Evolutionary conservation across 495 filamentous ascomycete genomes (phyloP).

Genomic region (Sordaria brevicollis): DNA sequence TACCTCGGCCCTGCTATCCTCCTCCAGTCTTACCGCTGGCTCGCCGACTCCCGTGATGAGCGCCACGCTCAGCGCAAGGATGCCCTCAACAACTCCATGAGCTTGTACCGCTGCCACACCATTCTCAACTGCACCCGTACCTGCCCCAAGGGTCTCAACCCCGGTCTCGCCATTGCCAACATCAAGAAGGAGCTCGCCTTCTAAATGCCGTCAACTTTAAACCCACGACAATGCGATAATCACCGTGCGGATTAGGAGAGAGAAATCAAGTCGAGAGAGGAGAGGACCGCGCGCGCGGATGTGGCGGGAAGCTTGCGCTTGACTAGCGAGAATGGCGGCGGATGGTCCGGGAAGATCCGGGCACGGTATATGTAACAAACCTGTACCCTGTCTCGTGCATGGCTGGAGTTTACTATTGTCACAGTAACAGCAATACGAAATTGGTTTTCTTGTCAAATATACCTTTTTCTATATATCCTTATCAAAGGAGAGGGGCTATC

Average conservation of each 20-base stretch:
- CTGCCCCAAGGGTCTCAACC: slow-evolving; percentile 97
- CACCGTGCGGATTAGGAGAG: not conserved
- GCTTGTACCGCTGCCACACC: slow-evolving; percentile 95
- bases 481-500: not conserved
- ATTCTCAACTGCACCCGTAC: slow-evolving; percentile 96
- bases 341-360: not conserved
- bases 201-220: slow-evolving; percentile 16
- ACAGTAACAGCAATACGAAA: slow-evolving; percentile 18
- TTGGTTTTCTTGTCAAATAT: slow-evolving; percentile 4
- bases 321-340: not conserved
- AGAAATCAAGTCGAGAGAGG: not conserved
- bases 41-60: slow-evolving; percentile 88
- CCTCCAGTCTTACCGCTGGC: slow-evolving; percentile 93
- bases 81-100: slow-evolving; percentile 95
- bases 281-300: not conserved
- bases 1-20: slow-evolving; percentile 96
- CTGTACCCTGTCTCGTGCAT: slow-evolving; percentile 22
- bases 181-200: slow-evolving; percentile 97
- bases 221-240: not conserved
- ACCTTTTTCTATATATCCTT: slow-evolving; percentile 1
- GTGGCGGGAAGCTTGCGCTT: not conserved
- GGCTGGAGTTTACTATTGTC: slow-evolving; percentile 26
- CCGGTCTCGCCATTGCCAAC: slow-evolving; percentile 85
- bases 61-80: slow-evolving; percentile 74
- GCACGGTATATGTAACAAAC: slow-evolving; percentile 22